Base-by-base conservation (phyloP, 2,329 filamentous ascomycete species). In the Penicillium sp. region DNA sequence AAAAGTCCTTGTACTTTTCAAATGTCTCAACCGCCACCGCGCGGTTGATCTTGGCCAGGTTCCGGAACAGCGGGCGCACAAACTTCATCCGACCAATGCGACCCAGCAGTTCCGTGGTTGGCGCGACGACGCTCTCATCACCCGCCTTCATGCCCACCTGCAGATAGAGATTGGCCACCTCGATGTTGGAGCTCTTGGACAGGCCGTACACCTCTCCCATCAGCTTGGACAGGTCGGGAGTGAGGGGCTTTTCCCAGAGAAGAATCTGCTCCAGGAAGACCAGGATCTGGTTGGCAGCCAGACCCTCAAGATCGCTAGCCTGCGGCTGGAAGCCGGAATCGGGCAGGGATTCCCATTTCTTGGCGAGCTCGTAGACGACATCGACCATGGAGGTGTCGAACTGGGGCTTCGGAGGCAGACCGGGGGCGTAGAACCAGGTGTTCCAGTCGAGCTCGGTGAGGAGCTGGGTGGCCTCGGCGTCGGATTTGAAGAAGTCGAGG, bases 11-110 rank as follows among this genome's bases (percentile, higher is more conserved):
- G 67, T 95, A 85, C 78, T 85, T 86, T 71, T 86, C 80, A 70
- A 95, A 96, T 0, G 90, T 95, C 66, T 82, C 75, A 45, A 91
- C 70, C 0, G 93, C 91, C 61, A 95, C 70, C 26, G 82, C 73
- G 40, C 81, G 76, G 70, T 96, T 85, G 35, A 87, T 81, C 66
- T 83, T 82, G 62, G 85, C 84, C 57, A 98, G 73, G 43, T 81
- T 79, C 52, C 85, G 79, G 73, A 85, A 96, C 63, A 97, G 71
- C 24, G 91, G 89, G 41, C 91, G 78, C 50, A 97, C 91, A 69
- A 91, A 97, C 79, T 97, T 97, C 93, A 98, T 97, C 48, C 93
- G 77, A 9, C 93, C 93, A 25, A 96, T 90, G 45, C 78, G 77
- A 29, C 88, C 87, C 35, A 97, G 75, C 47, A 96, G 74, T 49